Base-by-base conservation (phyloP, 345 rosid genomes). In the Crucihimalaya himalaica region DNA sequence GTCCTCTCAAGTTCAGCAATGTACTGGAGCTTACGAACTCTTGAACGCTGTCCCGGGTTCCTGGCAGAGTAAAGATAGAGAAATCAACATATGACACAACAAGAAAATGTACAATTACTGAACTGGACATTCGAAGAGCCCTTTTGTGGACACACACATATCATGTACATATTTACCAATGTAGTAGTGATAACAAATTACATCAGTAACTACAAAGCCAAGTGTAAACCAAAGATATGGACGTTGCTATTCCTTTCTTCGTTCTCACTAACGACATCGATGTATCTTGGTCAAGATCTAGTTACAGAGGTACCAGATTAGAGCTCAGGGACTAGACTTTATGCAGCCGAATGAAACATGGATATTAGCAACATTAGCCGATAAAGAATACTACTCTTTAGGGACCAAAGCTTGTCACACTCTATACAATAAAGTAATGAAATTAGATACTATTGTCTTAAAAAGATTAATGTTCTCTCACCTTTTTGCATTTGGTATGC, bases 21-120 rank as follows among this genome's bases (percentile, higher is more conserved):
- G 76, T 91, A 86, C 72, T 88, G 90, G 70, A 88, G 92, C 70
- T 87, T 87, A 15, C 97, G 92, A 73, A 87, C 94, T 82, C 97
- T 84, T 1, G 97, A 88, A 14, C 92, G 97, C 68, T 88, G 95
- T 68, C 91, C 94, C 3, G 87, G 79, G 48, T 88, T 83, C 84
- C 97, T 91, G 76, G 18, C 52, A 46, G 32, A 65, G 50, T 46
- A 29, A 47, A 65, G 54, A 39, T 10, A 62, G 54, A 58, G 6
- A 53, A 51, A 50, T 40, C 43, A 57, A 40, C 50, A 58, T 50
- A 11, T 28, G 40, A 20, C 23, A 9, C 72, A 56, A 18, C 51
- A 63, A 56, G 37, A 46, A 47, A 3, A 75, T 45, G 58, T 66
- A 34, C 50, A 45, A 71, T 14, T 43, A 48, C 20, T 18, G 16